Percentiles rank a stretch among this genome's conserved stretches.
Conservation (phyloP, 768 basidiomycete genomes). For the Russula griseocarnosa region DNA sequence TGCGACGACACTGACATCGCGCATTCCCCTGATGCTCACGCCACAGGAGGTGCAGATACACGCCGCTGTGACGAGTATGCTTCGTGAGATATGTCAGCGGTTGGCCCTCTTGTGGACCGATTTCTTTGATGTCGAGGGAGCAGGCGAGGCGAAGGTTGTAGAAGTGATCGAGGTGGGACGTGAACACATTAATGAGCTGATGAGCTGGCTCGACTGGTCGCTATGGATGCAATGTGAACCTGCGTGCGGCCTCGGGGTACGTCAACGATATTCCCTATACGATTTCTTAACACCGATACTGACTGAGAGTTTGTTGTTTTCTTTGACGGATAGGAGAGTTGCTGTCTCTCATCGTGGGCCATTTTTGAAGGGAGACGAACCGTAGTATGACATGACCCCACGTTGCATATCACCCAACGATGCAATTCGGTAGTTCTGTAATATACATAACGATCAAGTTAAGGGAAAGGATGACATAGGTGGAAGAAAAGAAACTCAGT, state of each 20-base stretch:
- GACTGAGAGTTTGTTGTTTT: background rate
- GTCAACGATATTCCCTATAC: background rate
- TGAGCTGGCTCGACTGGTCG: conserved; percentile 30
- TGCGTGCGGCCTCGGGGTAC: conserved; percentile 23
- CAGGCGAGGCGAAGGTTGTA: background rate
- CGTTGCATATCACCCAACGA: conserved; percentile 14
- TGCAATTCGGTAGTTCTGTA: background rate
- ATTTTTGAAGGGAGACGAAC: conserved; percentile 9
- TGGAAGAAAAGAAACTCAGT: too few species aligned
- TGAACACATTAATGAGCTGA: conserved; percentile 20
- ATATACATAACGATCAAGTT: too few species aligned
- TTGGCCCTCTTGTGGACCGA: conserved; percentile 22
- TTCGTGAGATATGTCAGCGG: conserved; percentile 28
- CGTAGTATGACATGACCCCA: conserved; percentile 22
- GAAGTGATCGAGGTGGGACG: background rate
- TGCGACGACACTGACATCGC: conserved; percentile 23
- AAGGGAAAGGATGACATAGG: too few species aligned
- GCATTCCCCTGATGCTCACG: conserved; percentile 19
- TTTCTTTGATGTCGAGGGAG: conserved; percentile 28
- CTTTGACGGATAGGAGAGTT: conserved; percentile 16
- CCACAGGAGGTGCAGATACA: conserved; percentile 23
- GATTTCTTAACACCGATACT: background rate
- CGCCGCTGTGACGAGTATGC: conserved; percentile 21
- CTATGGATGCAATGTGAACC: conserved; percentile 27
- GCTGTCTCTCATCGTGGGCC: conserved; percentile 30